phyloP scores from a whole-genome alignment of 2,329 filamentous ascomycete genomes.

The Trichoderma sp. region DNA sequence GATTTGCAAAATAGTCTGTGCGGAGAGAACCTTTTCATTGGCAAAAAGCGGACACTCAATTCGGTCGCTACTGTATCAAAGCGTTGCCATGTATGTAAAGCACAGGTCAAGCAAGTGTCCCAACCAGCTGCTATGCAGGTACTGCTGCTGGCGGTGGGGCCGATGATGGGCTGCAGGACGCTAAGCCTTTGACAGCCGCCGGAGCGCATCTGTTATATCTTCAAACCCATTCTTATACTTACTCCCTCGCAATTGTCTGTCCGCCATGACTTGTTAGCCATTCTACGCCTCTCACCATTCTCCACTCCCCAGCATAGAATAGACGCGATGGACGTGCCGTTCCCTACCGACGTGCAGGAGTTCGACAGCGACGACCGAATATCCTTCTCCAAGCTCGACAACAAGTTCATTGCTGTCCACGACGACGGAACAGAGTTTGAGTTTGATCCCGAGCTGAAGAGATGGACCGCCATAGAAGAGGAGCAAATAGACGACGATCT shows the following conservation, averaged over 20 bases:
- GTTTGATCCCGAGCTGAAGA: slow-evolving; percentile 69
- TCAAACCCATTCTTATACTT: slow-evolving; percentile 4
- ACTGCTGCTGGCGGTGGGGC: slow-evolving; percentile 13
- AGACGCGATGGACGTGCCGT: slow-evolving; percentile 41
- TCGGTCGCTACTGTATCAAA: too few relatives aligned
- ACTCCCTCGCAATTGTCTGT: neutral
- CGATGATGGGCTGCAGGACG: slow-evolving; percentile 7
- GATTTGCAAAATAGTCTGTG: too few relatives aligned
- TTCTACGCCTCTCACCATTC: neutral
- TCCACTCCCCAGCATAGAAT: neutral
- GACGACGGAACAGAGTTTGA: slow-evolving; percentile 84
- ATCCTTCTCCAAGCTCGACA: slow-evolving; percentile 80
- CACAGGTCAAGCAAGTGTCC: neutral
- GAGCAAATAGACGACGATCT: slow-evolving; percentile 42
- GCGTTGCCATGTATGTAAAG: neutral
- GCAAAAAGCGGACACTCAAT: too few relatives aligned
- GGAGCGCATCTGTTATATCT: slow-evolving; percentile 11
- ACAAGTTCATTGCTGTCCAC: slow-evolving; percentile 81
- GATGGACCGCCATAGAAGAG: slow-evolving; percentile 71
- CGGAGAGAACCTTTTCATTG: too few relatives aligned
- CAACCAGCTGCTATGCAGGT: slow-evolving; percentile 5
- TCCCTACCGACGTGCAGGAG: slow-evolving; percentile 63
- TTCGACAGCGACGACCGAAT: slow-evolving; percentile 81
- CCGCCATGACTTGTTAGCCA: slow-evolving; percentile 10
- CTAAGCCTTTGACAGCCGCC: slow-evolving; percentile 17